phyloP scores from a whole-genome alignment of 192 early-diverging fungal species.

The Umbelopsis isabellina region DNA sequence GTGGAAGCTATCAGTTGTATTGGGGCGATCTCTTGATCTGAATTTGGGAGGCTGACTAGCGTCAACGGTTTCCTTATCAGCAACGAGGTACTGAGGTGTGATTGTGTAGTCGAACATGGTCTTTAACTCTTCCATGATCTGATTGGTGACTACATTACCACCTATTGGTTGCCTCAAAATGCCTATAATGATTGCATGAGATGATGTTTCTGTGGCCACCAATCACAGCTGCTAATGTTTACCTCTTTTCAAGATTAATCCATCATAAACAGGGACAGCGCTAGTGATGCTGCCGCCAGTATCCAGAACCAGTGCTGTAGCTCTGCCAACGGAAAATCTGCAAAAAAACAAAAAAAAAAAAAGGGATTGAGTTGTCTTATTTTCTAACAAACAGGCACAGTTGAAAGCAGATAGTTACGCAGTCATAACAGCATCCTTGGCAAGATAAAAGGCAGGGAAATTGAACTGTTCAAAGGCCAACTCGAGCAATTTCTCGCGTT shows the following conservation, averaged over 20 bases:
- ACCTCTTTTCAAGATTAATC: constrained; percentile 93
- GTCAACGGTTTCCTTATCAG: constrained; percentile 74
- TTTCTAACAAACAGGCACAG: no score
- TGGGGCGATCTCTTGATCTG: constrained; percentile 53
- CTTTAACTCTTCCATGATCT: constrained; percentile 69
- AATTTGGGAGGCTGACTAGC: constrained; percentile 66
- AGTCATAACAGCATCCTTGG: constrained; percentile 88
- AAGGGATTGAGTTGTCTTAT: neutral
- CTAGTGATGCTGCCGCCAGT: constrained; percentile 88
- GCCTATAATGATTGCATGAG: constrained; percentile 23
- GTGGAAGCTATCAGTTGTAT: constrained; percentile 70
- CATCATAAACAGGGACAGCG: constrained; percentile 96
- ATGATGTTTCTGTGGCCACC: neutral
- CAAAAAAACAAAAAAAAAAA: neutral
- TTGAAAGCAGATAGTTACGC: constrained; percentile 58
- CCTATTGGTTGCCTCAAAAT: constrained; percentile 73
- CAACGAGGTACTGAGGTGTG: constrained; percentile 84
- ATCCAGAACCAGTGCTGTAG: constrained; percentile 90
- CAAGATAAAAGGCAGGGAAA: constrained; percentile 92
- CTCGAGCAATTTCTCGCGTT: constrained; percentile 87
- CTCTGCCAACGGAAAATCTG: constrained; percentile 87
- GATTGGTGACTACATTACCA: constrained; percentile 82
- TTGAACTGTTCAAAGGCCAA: constrained; percentile 94
- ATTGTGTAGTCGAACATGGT: constrained; percentile 63
- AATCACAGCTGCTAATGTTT: neutral